Percentiles rank a stretch among this genome's conserved stretches.
Evolutionary conservation across 148 eudicot species (phyloP).

Genomic region (Polygonum aviculare): DNA sequence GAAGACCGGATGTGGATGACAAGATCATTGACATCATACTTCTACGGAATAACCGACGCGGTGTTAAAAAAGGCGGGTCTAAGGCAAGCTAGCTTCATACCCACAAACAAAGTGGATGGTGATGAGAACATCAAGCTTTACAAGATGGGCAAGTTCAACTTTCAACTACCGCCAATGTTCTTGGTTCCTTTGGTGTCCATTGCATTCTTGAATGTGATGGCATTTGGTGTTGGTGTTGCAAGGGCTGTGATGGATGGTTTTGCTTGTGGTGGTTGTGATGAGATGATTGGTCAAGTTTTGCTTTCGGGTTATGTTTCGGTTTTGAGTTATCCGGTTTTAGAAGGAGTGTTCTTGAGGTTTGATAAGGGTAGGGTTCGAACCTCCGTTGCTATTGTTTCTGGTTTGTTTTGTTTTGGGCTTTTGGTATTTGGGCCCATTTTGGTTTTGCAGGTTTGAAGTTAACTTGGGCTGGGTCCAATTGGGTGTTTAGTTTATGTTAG

Average conservation of each 20-base stretch:
- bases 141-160: conserved; percentile 21
- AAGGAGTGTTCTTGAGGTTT: conserved; percentile 21
- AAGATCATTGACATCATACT: conserved; percentile 14
- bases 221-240: conserved; percentile 18
- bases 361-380: conserved; percentile 21
- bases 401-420: background rate
- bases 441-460: background rate
- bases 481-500: background rate
- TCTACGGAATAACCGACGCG: conserved; percentile 18
- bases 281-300: conserved; percentile 16
- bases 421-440: background rate
- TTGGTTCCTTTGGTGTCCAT: conserved; percentile 16
- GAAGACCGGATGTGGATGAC: conserved; percentile 19
- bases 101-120: conserved; percentile 25
- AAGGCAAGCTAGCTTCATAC: conserved; percentile 21
- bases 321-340: conserved; percentile 18
- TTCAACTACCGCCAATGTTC: conserved; percentile 25
- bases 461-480: background rate
- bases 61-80: conserved; percentile 18
- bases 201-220: conserved; percentile 13
- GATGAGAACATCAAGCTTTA: conserved; percentile 14
- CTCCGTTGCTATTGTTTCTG: conserved; percentile 13
- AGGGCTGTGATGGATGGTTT: conserved; percentile 5
- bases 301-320: conserved; percentile 14
- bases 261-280: conserved; percentile 8